Base-by-base conservation (phyloP, 192 early-diverging fungal species). In the Entophlyctis helioformis region DNA sequence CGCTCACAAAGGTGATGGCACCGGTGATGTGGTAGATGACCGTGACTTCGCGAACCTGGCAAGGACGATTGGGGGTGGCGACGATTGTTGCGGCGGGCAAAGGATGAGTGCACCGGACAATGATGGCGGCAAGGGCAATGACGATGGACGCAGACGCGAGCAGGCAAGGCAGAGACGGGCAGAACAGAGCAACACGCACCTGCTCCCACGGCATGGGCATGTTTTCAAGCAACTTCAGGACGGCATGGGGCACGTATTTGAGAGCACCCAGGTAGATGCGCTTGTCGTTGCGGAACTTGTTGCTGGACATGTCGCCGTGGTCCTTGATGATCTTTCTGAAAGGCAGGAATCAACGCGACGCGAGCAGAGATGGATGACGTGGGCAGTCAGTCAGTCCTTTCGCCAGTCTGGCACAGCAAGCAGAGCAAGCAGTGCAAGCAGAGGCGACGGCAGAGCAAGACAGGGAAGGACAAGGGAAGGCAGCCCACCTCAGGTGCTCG, bases 131-230 rank as follows among this genome's bases (percentile, higher is more conserved):
- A n/a, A n/a, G n/a, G n/a, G n/a, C n/a, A n/a, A n/a, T n/a, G n/a
- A n/a, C n/a, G n/a, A n/a, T n/a, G n/a, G n/a, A n/a, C n/a, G n/a
- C n/a, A n/a, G n/a, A n/a, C n/a, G n/a, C n/a, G n/a, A n/a, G n/a
- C n/a, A n/a, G n/a, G n/a, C n/a, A n/a, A n/a, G n/a, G n/a, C n/a
- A n/a, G n/a, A n/a, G n/a, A n/a, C n/a, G n/a, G n/a, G n/a, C n/a
- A n/a, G n/a, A n/a, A n/a, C n/a, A 20, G 16, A 5, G 5, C 23
- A 3, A 11, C 32, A 29, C 51, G 0, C 11, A 80, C 85, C 52
- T 96, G 92, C 68, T 98, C 95, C 95, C 95, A 98, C 1, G 95
- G 95, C 96, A 96, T 96, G n/a, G 91, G 96, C 90, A 98, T 98
- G 55, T 96, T 96, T 58, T 98, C 92, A 51, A 98, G 58, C 48